These are phyloP conservation scores for Henckelia pumila DNA, from an alignment of 257 asterid species.

Conservation along the genomic window DNA sequence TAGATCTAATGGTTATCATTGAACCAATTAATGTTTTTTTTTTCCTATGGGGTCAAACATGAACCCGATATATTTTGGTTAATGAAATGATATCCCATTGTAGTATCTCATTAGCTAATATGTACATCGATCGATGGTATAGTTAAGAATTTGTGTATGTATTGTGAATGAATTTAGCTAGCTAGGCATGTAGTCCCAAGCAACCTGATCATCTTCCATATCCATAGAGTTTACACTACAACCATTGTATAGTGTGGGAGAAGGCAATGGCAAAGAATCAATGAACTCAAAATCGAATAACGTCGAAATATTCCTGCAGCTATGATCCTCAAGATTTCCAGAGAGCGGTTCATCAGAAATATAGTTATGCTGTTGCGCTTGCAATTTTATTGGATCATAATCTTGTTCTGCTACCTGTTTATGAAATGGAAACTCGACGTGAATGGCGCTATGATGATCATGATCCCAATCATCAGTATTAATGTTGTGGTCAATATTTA, in stretches of 20 bases:
- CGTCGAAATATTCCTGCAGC: not conserved
- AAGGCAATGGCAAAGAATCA: constrained; percentile 47
- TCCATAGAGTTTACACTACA: constrained; percentile 40
- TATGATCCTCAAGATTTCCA: constrained; percentile 28
- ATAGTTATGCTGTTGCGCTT: constrained; percentile 21
- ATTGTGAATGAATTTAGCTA: not conserved
- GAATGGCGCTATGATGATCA: not conserved
- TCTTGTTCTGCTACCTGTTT: constrained; percentile 20
- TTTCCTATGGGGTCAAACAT: too few species aligned
- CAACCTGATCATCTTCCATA: constrained; percentile 68
- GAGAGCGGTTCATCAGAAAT: constrained; percentile 15
- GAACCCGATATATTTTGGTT: too few species aligned
- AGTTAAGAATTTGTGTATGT: not conserved
- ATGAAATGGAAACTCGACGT: constrained; percentile 20
- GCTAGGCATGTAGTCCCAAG: constrained; percentile 45
- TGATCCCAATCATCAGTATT: constrained; percentile 24
- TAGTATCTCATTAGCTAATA: not conserved
- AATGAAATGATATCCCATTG: too few species aligned
- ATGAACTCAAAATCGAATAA: constrained; percentile 54
- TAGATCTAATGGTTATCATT: too few species aligned
- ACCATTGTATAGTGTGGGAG: constrained; percentile 30
- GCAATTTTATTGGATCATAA: not conserved
- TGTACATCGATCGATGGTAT: not conserved
- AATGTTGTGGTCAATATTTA: constrained; percentile 28
- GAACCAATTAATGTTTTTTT: too few species aligned